These are phyloP conservation scores for Leccinum olivaceoglutinosum DNA, from an alignment of 1,284 basidiomycete species.

Conservation along the genomic window DNA sequence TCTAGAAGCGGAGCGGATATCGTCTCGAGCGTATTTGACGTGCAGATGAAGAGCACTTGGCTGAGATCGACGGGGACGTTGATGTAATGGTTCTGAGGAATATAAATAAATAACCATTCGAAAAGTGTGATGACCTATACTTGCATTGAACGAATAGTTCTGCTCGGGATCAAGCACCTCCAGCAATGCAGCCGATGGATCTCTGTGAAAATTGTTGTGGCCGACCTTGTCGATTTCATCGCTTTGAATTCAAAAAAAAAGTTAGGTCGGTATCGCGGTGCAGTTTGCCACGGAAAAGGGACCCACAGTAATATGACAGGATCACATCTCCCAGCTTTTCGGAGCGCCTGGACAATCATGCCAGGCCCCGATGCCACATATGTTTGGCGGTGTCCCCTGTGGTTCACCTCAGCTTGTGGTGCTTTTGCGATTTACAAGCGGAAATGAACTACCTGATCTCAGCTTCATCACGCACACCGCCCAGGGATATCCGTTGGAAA, in stretches of 20 bases:
- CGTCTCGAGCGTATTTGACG: constrained; percentile 81
- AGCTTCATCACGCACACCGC: constrained; percentile 87
- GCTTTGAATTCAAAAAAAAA: constrained; percentile 35
- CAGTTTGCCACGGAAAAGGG: constrained; percentile 4
- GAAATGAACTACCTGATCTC: constrained; percentile 55
- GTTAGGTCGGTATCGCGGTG: constrained; percentile 19
- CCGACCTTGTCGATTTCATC: constrained; percentile 89
- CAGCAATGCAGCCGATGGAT: constrained; percentile 81
- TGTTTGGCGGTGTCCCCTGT: constrained; percentile 79
- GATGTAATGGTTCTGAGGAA: constrained; percentile 78
- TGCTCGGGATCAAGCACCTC: constrained; percentile 93
- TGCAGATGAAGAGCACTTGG: constrained; percentile 87
- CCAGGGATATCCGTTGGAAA: constrained; percentile 90
- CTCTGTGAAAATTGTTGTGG: constrained; percentile 82
- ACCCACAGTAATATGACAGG: constrained; percentile 75
- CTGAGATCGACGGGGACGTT: constrained; percentile 88
- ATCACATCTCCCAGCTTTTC: constrained; percentile 80
- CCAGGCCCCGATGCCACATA: constrained; percentile 87
- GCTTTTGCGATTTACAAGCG: not conserved
- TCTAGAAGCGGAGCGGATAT: constrained; percentile 82
- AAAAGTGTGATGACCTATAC: constrained; percentile 20
- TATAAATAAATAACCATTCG: constrained; percentile 3
- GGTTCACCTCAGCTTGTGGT: constrained; percentile 1
- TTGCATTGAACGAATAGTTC: constrained; percentile 77
- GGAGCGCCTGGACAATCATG: constrained; percentile 81